phyloP scores from a whole-genome alignment of 202 grass and related monocot genomes.

The Panicum hallii region DNA sequence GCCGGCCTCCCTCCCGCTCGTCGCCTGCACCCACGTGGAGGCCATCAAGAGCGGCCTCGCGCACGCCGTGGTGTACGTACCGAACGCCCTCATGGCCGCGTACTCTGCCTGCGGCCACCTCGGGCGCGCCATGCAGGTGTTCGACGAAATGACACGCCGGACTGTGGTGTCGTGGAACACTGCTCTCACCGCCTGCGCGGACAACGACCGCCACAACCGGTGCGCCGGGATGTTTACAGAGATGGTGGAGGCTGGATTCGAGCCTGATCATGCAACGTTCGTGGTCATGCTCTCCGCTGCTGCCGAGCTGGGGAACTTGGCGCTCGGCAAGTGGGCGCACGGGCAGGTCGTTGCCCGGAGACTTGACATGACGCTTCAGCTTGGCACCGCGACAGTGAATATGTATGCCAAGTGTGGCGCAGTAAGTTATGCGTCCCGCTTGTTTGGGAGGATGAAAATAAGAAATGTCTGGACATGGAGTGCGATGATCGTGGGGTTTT shows the following conservation, averaged over 20 bases:
- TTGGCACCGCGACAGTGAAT: conserved; percentile 56
- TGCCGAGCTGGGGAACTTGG: conserved; percentile 49
- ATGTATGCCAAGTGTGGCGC: conserved; percentile 71
- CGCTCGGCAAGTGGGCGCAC: conserved; percentile 56
- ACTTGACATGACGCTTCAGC: conserved; percentile 55
- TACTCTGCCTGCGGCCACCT: conserved; percentile 40
- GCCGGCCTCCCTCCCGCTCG: conserved; percentile 42
- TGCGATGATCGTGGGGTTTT: conserved; percentile 62
- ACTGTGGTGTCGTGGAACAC: conserved; percentile 69
- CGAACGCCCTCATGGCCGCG: conserved; percentile 55
- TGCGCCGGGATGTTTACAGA: conserved; percentile 37
- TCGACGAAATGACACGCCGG: conserved; percentile 61
- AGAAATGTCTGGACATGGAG: conserved; percentile 79
- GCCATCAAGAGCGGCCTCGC: conserved; percentile 43
- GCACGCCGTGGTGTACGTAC: conserved; percentile 50
- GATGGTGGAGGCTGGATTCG: conserved; percentile 50
- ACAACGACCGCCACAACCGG: conserved; percentile 23
- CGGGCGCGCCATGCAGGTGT: conserved; percentile 39
- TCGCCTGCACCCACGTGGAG: conserved; percentile 62
- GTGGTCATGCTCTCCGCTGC: conserved; percentile 52
- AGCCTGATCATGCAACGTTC: conserved; percentile 49
- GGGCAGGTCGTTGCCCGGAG: conserved; percentile 42
- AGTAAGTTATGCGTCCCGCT: conserved; percentile 36
- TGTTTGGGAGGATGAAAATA: conserved; percentile 51
- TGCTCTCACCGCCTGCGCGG: conserved; percentile 48